These are phyloP conservation scores for Pilobolus umbonatus DNA, from an alignment of 192 early-diverging fungal genomes.

Conservation along the genomic window DNA sequence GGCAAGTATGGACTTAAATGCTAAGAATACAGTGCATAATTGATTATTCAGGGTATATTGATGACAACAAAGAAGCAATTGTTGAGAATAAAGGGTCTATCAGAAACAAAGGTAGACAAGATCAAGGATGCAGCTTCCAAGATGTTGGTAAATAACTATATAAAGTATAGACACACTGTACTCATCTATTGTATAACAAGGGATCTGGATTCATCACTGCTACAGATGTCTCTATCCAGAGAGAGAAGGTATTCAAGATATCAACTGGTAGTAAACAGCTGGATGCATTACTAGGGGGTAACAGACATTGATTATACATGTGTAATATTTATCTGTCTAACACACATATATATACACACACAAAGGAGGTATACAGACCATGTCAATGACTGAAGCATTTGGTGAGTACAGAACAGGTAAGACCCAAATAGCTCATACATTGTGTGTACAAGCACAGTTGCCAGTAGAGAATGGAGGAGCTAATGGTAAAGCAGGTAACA, in stretches of 20 bases:
- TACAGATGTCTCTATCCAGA: slow-evolving; percentile 45
- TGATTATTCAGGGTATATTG: slow-evolving; percentile 53
- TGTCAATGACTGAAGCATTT: slow-evolving; percentile 84
- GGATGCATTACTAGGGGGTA: slow-evolving; percentile 71
- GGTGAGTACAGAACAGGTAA: slow-evolving; percentile 87
- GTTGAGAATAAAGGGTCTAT: slow-evolving; percentile 74
- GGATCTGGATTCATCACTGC: slow-evolving; percentile 67
- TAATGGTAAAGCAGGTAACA: slow-evolving; percentile 58
- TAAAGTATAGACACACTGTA: background rate
- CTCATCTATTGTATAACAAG: slow-evolving; percentile 8
- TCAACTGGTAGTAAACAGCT: slow-evolving; percentile 74
- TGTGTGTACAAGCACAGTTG: slow-evolving; percentile 75
- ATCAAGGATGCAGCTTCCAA: slow-evolving; percentile 77
- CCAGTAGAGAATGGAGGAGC: slow-evolving; percentile 67
- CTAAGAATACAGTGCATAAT: background rate
- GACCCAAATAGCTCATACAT: slow-evolving; percentile 75
- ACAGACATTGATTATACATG: background rate
- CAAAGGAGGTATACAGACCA: slow-evolving; percentile 69
- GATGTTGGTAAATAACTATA: slow-evolving; percentile 36
- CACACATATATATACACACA: background rate
- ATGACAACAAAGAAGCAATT: slow-evolving; percentile 66
- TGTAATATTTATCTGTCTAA: background rate
- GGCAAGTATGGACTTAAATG: slow-evolving; percentile 33
- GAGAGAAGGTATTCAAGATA: slow-evolving; percentile 61
- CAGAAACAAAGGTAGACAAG: slow-evolving; percentile 82